A percentile compares a stretch with the other conserved stretches of the same genome.
Conservation (phyloP, 257 asterid species). For the Gardenia jasminoides region DNA sequence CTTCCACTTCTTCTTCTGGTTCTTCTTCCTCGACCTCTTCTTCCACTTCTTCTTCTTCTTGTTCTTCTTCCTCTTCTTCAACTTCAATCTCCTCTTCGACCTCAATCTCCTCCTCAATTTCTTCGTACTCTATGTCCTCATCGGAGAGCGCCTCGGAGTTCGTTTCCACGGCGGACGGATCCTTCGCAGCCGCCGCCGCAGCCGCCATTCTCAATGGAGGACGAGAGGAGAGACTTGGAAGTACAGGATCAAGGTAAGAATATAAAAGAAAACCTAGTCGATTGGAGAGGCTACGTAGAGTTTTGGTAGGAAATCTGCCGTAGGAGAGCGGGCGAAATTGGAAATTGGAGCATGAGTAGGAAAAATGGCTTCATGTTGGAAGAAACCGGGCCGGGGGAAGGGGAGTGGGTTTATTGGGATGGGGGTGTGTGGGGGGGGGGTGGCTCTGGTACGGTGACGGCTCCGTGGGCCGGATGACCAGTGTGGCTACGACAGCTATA, state of each 20-base stretch:
- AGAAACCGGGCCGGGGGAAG: too few species aligned
- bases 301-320: too few species aligned
- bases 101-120: slow-evolving; percentile 17
- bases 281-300: background rate
- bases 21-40: too few species aligned
- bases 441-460: too few species aligned
- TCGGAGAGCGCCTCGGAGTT: background rate
- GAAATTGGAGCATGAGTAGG: background rate
- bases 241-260: background rate
- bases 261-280: too few species aligned
- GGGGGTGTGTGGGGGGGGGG: too few species aligned
- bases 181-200: background rate
- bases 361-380: too few species aligned
- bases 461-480: background rate
- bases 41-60: background rate
- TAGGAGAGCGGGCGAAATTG: background rate
- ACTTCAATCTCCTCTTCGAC: slow-evolving; percentile 26
- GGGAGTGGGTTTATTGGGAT: too few species aligned
- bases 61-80: slow-evolving; percentile 1
- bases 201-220: background rate
- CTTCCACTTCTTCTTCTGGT: background rate
- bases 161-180: background rate
- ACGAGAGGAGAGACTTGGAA: background rate
- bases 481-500: background rate
- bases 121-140: slow-evolving; percentile 12